These are phyloP conservation scores for Saccharomyces paradoxus DNA, from an alignment of 805 yeast genomes.

Conservation along the genomic window DNA sequence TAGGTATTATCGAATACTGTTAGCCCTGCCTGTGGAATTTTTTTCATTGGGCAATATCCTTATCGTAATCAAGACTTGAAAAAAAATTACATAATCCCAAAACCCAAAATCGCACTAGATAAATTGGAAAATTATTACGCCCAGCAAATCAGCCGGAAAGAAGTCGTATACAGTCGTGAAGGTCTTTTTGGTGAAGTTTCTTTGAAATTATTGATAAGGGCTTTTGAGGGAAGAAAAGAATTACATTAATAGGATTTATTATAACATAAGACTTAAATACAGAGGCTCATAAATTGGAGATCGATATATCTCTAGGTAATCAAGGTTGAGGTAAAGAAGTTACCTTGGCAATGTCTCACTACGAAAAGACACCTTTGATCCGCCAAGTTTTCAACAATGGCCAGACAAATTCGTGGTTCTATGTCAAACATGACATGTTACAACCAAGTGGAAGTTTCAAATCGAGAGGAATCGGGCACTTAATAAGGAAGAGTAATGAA, in stretches of 20 bases:
- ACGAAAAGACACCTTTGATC: constrained; percentile 10
- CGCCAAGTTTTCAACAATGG: constrained; percentile 3
- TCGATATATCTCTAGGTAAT: too few species aligned
- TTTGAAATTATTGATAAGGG: too few species aligned
- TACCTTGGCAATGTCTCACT: background rate
- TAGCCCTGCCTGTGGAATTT: background rate
- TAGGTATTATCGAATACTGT: background rate
- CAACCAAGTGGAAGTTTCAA: constrained; percentile 53
- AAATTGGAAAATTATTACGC: background rate
- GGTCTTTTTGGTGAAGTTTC: too few species aligned
- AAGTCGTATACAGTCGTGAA: too few species aligned
- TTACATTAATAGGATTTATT: background rate
- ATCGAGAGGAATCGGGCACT: constrained; percentile 44
- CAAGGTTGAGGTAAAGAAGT: background rate
- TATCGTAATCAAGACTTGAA: background rate
- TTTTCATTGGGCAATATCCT: background rate
- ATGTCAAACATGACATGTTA: constrained; percentile 40
- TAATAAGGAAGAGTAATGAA: constrained; percentile 30
- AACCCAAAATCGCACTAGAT: too few species aligned
- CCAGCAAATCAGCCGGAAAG: background rate
- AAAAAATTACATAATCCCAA: background rate
- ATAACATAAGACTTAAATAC: background rate
- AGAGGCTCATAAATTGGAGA: background rate
- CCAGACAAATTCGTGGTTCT: constrained; percentile 22
- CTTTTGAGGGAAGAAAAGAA: too few species aligned